Conservation (phyloP, 352 stramenopile genomes). For the Phytopythium mirpurense region DNA sequence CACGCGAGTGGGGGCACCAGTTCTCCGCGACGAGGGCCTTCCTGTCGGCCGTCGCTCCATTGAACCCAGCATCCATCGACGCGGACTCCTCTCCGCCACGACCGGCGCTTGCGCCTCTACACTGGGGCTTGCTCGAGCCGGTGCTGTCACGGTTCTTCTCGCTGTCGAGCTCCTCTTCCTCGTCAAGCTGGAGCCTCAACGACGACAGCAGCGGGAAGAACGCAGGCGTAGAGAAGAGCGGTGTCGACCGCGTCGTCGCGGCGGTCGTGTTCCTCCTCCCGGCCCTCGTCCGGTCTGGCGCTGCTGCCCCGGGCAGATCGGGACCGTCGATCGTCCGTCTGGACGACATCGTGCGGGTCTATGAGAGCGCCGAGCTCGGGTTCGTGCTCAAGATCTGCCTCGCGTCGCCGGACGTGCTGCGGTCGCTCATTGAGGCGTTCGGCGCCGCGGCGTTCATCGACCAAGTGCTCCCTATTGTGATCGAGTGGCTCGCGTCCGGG, state of each 20-base stretch:
- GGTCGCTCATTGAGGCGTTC: slow-evolving; percentile 38
- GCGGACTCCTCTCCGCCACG: neutral
- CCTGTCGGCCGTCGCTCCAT: slow-evolving; percentile 24
- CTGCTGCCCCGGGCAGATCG: slow-evolving; percentile 11
- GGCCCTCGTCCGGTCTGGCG: slow-evolving; percentile 23
- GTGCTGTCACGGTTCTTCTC: slow-evolving; percentile 56
- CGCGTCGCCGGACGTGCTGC: slow-evolving; percentile 40
- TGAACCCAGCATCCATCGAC: neutral
- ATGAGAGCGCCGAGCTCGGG: slow-evolving; percentile 45
- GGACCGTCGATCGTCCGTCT: slow-evolving; percentile 29
- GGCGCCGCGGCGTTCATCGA: slow-evolving; percentile 37
- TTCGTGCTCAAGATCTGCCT: slow-evolving; percentile 37
- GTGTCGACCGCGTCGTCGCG: slow-evolving; percentile 34
- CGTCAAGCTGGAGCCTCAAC: neutral
- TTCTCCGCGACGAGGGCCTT: slow-evolving; percentile 26
- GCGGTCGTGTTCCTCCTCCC: slow-evolving; percentile 63
- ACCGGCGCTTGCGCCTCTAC: slow-evolving; percentile 20
- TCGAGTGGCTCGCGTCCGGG: slow-evolving; percentile 58
- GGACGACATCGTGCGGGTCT: slow-evolving; percentile 43
- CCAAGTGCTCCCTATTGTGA: slow-evolving; percentile 50
- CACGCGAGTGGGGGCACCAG: slow-evolving; percentile 32
- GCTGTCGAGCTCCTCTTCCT: slow-evolving; percentile 12
- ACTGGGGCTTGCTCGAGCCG: slow-evolving; percentile 45
- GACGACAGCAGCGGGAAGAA: neutral
- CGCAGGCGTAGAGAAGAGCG: slow-evolving; percentile 27